Evolutionary conservation across 768 basidiomycete species (phyloP), one percentile per base, ranked within the genome.

Genomic region (Boletus pseudo-olivaceus): DNA sequence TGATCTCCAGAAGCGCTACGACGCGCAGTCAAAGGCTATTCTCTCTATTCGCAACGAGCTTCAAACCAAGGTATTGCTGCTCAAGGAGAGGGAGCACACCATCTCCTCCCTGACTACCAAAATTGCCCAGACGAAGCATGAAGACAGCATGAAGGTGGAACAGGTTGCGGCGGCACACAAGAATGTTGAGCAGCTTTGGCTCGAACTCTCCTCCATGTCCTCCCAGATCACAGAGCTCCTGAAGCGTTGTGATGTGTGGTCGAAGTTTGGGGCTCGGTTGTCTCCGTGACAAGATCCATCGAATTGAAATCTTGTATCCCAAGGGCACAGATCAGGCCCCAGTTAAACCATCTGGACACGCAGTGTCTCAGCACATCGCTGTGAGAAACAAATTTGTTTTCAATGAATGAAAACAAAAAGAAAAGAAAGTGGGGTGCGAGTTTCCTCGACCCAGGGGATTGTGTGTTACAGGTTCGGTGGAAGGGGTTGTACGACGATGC

Each of bases 31-130:
- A 5, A 3, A 29, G 7, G 29, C n/a, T 5, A 12, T 30, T 2
- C 4, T 11, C 6, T 29, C 29, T 12, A 11, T 30, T 30, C 27
- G 27, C 11, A 30, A 38, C 26, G 32, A 57, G n/a, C 49, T 58
- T 32, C 40, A 47, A n/a, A 10, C 19, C 26, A 49, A 32, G 23
- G 29, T 32, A 4, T 49, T 29, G 29, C 37, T 43, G 1, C 50
- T 57, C 6, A 49, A 32, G 30, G 49, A 56, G 49, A 47, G 44
- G 19, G 49, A 47, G 15, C 54, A 47, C 7, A 34, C 27, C 6
- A 48, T 57, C 11, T 41, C 27, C 9, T 45, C 47, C 37, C 37
- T 52, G 12, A 35, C 32, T 4, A 35, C 42, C 15, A 19, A 57
- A 19, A 10, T 29, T n/a, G 12, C 42, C n/a, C 46, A 52, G 17